A percentile compares a stretch with the other conserved stretches of the same genome.
These are phyloP conservation scores for Smithsoniella earleae DNA, from an alignment of 163 green algal species.

Conservation along the genomic window DNA sequence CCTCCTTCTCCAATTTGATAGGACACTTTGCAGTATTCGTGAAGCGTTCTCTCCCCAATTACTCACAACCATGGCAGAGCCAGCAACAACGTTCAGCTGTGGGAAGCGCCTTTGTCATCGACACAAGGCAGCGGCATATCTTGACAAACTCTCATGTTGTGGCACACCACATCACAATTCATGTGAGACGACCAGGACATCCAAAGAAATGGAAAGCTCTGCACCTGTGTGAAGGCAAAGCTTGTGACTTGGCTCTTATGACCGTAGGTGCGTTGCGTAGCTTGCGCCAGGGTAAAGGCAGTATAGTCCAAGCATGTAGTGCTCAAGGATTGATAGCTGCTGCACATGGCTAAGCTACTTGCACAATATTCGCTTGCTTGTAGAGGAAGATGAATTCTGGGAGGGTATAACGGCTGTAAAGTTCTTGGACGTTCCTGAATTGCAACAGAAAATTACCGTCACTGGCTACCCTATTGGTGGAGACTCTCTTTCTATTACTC, in stretches of 20 bases:
- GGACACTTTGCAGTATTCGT: conserved; percentile 52
- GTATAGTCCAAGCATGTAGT: too few species aligned
- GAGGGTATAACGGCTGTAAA: conserved; percentile 35
- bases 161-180: conserved; percentile 52
- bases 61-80: conserved; percentile 80
- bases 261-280: conserved; percentile 42
- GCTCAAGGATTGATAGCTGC: background rate
- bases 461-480: conserved; percentile 50
- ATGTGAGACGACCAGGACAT: conserved; percentile 56
- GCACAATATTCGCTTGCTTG: background rate
- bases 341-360: background rate
- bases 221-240: conserved; percentile 53
- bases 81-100: conserved; percentile 58
- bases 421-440: conserved; percentile 42
- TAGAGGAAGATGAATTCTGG: conserved; percentile 38
- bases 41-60: conserved; percentile 64
- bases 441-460: conserved; percentile 44
- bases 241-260: conserved; percentile 61
- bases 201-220: conserved; percentile 61
- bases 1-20: background rate
- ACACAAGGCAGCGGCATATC: conserved; percentile 50
- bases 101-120: conserved; percentile 63
- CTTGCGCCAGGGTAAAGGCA: too few species aligned
- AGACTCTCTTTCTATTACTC: conserved; percentile 54
- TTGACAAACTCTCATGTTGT: conserved; percentile 75